A percentile compares a stretch with the other conserved stretches of the same genome.
Conservation (phyloP, 805 yeast genomes). For the Candida montana region DNA sequence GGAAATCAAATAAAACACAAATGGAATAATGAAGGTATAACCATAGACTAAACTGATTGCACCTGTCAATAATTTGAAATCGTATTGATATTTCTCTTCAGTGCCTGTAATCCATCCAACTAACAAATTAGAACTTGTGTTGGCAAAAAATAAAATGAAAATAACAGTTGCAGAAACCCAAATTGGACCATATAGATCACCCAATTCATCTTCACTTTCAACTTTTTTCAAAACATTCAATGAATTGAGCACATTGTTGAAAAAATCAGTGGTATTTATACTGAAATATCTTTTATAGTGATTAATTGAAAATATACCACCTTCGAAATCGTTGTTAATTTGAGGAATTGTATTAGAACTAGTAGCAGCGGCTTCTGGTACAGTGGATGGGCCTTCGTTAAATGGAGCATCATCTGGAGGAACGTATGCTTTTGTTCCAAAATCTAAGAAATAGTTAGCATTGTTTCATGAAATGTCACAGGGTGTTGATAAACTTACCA, state of each 20-base stretch:
- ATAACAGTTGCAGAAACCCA: slow-evolving; percentile 88
- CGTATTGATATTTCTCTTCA: slow-evolving; percentile 47
- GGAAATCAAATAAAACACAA: slow-evolving; percentile 44
- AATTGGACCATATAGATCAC: slow-evolving; percentile 82
- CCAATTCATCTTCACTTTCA: slow-evolving; percentile 37
- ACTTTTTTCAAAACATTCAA: slow-evolving; percentile 46
- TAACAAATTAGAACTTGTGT: slow-evolving; percentile 63
- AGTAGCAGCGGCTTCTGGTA: slow-evolving; percentile 4
- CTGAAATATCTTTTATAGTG: slow-evolving; percentile 67
- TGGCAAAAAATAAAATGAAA: slow-evolving; percentile 66
- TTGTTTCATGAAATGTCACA: no score
- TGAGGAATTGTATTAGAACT: neutral
- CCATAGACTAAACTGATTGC: slow-evolving; percentile 72
- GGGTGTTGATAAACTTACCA: slow-evolving; percentile 12
- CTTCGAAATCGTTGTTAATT: slow-evolving; percentile 25
- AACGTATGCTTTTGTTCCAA: slow-evolving; percentile 28
- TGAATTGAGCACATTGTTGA: slow-evolving; percentile 46
- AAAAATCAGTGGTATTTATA: slow-evolving; percentile 59
- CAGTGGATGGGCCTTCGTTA: slow-evolving; percentile 6
- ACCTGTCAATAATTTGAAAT: slow-evolving; percentile 57
- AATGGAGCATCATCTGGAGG: slow-evolving; percentile 28
- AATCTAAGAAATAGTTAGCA: slow-evolving; percentile 4
- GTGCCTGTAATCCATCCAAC: slow-evolving; percentile 41
- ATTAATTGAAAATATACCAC: slow-evolving; percentile 48
- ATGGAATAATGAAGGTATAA: slow-evolving; percentile 66